These are phyloP conservation scores for Endothia cerciana DNA, from an alignment of 2,329 filamentous ascomycete genomes.

Conservation along the genomic window DNA sequence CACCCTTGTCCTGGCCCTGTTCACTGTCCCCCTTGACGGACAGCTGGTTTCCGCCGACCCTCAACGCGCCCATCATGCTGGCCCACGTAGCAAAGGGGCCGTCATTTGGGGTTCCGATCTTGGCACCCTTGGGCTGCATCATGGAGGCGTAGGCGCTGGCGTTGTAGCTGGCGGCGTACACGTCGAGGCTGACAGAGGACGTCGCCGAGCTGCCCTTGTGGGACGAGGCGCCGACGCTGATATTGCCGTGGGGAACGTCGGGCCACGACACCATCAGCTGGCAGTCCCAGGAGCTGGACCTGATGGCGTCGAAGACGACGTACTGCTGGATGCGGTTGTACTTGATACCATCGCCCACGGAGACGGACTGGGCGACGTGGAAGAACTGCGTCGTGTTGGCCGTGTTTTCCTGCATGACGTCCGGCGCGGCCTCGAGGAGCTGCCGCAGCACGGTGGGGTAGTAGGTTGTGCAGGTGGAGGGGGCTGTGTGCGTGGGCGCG, in stretches of 20 bases:
- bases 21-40: constrained; percentile 1
- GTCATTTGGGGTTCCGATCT: constrained; percentile 9
- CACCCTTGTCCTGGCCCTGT: constrained; percentile 13
- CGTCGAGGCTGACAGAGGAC: constrained; percentile 26
- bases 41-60: neutral
- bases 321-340: constrained; percentile 28
- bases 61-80: constrained; percentile 26
- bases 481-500: constrained; percentile 23
- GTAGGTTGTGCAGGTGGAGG: constrained; percentile 27
- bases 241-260: constrained; percentile 8
- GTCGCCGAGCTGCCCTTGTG: constrained; percentile 4
- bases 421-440: constrained; percentile 21
- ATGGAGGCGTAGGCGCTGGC: constrained; percentile 8
- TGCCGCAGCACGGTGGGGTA: constrained; percentile 25
- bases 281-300: constrained; percentile 27
- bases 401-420: constrained; percentile 23
- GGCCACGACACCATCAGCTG: constrained; percentile 30
- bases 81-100: constrained; percentile 29
- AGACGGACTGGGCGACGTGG: constrained; percentile 27
- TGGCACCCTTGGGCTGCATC: constrained; percentile 5
- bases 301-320: constrained; percentile 24
- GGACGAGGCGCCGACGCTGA: constrained; percentile 17
- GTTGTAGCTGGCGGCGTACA: constrained; percentile 29
- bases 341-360: constrained; percentile 25
- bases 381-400: constrained; percentile 20